phyloP scores from a whole-genome alignment of 345 rosid genomes.

The Salix caprea region DNA sequence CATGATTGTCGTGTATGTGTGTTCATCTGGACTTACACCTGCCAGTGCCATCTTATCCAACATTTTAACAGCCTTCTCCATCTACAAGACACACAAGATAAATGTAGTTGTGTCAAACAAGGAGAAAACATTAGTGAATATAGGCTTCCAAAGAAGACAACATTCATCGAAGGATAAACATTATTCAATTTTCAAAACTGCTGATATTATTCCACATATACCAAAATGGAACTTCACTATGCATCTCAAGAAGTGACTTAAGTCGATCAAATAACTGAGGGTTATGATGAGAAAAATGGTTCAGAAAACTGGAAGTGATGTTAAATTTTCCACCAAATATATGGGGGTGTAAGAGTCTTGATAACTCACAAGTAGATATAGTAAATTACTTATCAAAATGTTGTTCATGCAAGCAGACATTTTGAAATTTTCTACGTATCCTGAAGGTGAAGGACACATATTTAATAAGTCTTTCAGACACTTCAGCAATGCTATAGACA shows the following conservation, averaged over 20 bases:
- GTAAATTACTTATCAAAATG: neutral
- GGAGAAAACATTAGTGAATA: neutral
- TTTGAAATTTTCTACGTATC: neutral
- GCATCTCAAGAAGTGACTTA: neutral
- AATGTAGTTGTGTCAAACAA: neutral
- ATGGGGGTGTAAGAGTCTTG: neutral
- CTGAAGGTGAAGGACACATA: neutral
- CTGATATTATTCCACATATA: neutral
- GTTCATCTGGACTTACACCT: constrained; percentile 73
- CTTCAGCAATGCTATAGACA: neutral
- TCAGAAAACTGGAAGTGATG: neutral
- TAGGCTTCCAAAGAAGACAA: neutral
- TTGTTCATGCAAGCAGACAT: neutral
- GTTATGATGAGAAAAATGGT: neutral
- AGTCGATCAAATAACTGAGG: neutral
- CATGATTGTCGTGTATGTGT: constrained; percentile 94
- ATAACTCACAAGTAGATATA: neutral
- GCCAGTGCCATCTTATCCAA: constrained; percentile 85
- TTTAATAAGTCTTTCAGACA: neutral
- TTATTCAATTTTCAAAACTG: neutral
- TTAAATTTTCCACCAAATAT: neutral
- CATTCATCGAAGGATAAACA: neutral
- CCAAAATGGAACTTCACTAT: neutral
- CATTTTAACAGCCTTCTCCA: constrained; percentile 83
- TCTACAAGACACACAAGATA: constrained; percentile 37